Evolutionary conservation across 1,139 yeast genomes (phyloP).

Genomic region (Kluyveromyces sp.): DNA sequence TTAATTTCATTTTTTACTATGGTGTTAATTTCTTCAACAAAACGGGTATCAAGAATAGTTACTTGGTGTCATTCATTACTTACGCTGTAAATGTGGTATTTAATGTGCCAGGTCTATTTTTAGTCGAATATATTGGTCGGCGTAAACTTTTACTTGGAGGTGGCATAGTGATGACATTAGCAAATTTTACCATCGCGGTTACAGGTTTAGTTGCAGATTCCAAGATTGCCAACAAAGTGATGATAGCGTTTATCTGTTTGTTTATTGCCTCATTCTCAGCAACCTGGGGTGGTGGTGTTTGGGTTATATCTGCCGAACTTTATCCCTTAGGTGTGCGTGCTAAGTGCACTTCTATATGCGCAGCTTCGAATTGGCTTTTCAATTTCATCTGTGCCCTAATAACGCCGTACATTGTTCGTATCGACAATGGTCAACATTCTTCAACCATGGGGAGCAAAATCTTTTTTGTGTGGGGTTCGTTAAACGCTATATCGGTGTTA

Average conservation of each 20-base stretch:
- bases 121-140: slow-evolving; percentile 64
- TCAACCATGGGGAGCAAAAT: slow-evolving; percentile 62
- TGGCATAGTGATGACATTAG: slow-evolving; percentile 54
- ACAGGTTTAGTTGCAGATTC: slow-evolving; percentile 51
- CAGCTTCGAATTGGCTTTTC: slow-evolving; percentile 73
- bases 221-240: slow-evolving; percentile 51
- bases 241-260: slow-evolving; percentile 71
- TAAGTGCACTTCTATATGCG: slow-evolving; percentile 70
- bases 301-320: slow-evolving; percentile 70
- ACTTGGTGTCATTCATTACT: slow-evolving; percentile 60
- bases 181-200: slow-evolving; percentile 58
- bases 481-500: slow-evolving; percentile 51
- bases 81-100: slow-evolving; percentile 64
- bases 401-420: slow-evolving; percentile 53
- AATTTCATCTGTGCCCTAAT: slow-evolving; percentile 71
- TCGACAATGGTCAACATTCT: slow-evolving; percentile 56
- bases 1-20: slow-evolving; percentile 71
- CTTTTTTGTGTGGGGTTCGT: slow-evolving; percentile 71
- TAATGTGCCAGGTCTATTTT: slow-evolving; percentile 63
- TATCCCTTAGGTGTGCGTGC: slow-evolving; percentile 75
- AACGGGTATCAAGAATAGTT: slow-evolving; percentile 53
- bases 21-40: slow-evolving; percentile 66
- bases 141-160: slow-evolving; percentile 54
- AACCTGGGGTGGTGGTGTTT: slow-evolving; percentile 85
- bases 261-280: slow-evolving; percentile 77